A percentile compares a stretch with the other conserved stretches of the same genome.
phyloP scores from a whole-genome alignment of 1,284 basidiomycete species.

The Leccinum griseonigrum region DNA sequence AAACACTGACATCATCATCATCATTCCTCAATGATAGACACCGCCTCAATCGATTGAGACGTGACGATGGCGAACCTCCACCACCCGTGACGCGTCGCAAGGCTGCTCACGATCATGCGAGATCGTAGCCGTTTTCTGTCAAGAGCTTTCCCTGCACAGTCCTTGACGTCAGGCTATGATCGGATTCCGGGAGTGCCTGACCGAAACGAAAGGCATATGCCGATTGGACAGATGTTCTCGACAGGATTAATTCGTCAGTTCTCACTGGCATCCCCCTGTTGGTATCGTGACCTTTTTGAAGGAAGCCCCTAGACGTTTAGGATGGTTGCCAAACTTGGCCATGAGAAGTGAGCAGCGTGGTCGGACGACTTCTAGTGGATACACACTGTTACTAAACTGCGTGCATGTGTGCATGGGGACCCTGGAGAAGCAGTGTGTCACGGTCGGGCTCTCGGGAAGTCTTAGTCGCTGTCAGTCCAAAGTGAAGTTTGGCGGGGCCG shows the following conservation, averaged over 20 bases:
- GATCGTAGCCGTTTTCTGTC: constrained; percentile 15
- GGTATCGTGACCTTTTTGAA: not conserved
- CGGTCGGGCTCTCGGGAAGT: not conserved
- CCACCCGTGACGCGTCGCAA: not conserved
- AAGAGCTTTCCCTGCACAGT: constrained; percentile 20
- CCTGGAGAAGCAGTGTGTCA: not conserved
- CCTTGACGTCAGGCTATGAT: constrained; percentile 26
- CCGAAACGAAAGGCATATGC: not conserved
- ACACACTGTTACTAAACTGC: not conserved
- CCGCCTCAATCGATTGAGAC: constrained; percentile 12
- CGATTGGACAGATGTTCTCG: not conserved
- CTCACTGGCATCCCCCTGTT: not conserved
- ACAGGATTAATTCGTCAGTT: not conserved
- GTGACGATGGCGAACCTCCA: constrained; percentile 13
- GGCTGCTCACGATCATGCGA: not conserved
- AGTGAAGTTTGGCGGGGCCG: not conserved
- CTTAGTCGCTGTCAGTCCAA: not conserved
- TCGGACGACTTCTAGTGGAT: not conserved
- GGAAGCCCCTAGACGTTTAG: not conserved
- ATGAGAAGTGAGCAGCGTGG: not conserved
- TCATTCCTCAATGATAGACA: constrained; percentile 13
- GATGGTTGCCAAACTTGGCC: not conserved
- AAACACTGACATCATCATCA: constrained; percentile 26
- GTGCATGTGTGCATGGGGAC: not conserved
- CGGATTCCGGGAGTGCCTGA: not conserved